Evolutionary conservation across 1,284 basidiomycete genomes (phyloP).

Genomic region (Ceraceosorus guamensis): DNA sequence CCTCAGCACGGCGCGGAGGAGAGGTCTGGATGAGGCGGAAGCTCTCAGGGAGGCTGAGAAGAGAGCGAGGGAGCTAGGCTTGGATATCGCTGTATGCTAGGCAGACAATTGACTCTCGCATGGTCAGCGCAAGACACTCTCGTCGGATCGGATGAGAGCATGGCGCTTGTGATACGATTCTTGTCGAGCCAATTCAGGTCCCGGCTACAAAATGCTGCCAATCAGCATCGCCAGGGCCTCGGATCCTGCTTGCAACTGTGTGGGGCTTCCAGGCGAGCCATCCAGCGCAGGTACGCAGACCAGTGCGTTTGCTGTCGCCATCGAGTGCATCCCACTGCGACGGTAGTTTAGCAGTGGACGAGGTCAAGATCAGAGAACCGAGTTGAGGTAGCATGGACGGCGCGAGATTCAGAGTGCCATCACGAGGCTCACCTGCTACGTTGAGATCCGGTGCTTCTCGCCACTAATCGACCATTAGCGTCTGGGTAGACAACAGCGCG

Average conservation of each 20-base stretch:
- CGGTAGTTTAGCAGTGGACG: not conserved
- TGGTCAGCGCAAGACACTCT: too few species aligned
- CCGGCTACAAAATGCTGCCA: too few species aligned
- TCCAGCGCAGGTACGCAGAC: conserved; percentile 24
- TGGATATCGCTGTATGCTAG: too few species aligned
- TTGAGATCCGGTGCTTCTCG: conserved; percentile 53
- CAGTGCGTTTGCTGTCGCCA: conserved; percentile 38
- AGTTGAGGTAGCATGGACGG: too few species aligned
- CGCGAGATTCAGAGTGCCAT: not conserved
- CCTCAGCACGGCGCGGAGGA: conserved; percentile 56
- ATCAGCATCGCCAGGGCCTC: too few species aligned
- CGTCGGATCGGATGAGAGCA: too few species aligned
- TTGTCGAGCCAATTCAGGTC: too few species aligned
- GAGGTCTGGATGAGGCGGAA: conserved; percentile 37
- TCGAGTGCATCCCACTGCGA: conserved; percentile 37
- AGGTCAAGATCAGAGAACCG: not conserved
- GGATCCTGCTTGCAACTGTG: too few species aligned
- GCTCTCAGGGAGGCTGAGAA: conserved; percentile 10
- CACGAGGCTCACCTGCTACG: conserved; percentile 22
- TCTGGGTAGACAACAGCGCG: conserved; percentile 60
- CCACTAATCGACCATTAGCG: conserved; percentile 54
- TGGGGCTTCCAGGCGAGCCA: not conserved
- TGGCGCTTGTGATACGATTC: too few species aligned
- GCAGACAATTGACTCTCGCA: too few species aligned
- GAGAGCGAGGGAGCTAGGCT: conserved; percentile 10